phyloP scores from a whole-genome alignment of 2,329 filamentous ascomycete genomes.

The Arthroderma sp. region DNA sequence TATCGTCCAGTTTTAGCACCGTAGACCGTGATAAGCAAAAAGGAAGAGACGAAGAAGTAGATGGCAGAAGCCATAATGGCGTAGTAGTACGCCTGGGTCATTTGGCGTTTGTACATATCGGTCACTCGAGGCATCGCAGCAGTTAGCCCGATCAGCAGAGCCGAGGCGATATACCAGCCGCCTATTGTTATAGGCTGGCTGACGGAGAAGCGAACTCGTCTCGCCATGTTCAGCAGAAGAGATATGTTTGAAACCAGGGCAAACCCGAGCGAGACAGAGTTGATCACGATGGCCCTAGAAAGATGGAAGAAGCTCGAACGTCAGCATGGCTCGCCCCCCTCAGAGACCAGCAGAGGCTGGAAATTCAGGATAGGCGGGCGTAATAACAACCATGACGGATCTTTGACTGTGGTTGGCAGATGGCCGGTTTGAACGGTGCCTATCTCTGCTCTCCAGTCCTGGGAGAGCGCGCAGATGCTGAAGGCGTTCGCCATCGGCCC shows the following conservation, averaged over 20 bases:
- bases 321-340: neutral
- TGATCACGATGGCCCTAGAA: slow-evolving; percentile 41
- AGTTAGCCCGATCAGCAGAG: slow-evolving; percentile 44
- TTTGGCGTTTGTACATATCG: slow-evolving; percentile 32
- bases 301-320: slow-evolving; percentile 1
- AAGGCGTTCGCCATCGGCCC: slow-evolving; percentile 46
- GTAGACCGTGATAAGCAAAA: slow-evolving; percentile 45
- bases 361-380: neutral
- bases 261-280: slow-evolving; percentile 43
- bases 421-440: slow-evolving; percentile 36
- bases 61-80: slow-evolving; percentile 45
- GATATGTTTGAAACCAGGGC: slow-evolving; percentile 44
- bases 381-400: slow-evolving; percentile 40
- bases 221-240: slow-evolving; percentile 49
- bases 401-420: slow-evolving; percentile 36
- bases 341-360: neutral
- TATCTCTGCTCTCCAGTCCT: slow-evolving; percentile 45
- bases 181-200: slow-evolving; percentile 49
- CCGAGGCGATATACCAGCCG: slow-evolving; percentile 46
- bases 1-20: slow-evolving; percentile 45
- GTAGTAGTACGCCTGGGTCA: slow-evolving; percentile 50
- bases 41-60: slow-evolving; percentile 44
- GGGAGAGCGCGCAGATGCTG: slow-evolving; percentile 44
- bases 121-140: slow-evolving; percentile 34
- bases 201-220: slow-evolving; percentile 42